A percentile compares a stretch with the other conserved stretches of the same genome.
Evolutionary conservation across 2,329 filamentous ascomycete genomes (phyloP).

Genomic region (Coniella vitis): DNA sequence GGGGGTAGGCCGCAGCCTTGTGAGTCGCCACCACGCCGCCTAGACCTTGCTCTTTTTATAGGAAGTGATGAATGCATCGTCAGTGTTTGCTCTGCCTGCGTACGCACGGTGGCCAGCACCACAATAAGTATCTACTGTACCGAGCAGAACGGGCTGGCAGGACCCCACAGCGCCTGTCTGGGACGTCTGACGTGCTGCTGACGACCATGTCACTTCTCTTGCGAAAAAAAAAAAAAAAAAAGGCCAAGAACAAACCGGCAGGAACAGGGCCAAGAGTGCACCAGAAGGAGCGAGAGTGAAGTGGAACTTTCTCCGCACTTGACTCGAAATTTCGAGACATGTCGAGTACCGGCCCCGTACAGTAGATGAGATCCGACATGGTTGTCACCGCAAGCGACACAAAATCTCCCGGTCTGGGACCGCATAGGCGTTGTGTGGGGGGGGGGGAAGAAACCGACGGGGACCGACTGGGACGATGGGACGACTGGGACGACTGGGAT

Average conservation of each 20-base stretch:
- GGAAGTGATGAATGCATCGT: background rate
- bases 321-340: conserved; percentile 7
- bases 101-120: too few species aligned
- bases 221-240: too few species aligned
- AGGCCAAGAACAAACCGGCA: background rate
- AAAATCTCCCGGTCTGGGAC: background rate
- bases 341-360: conserved; percentile 1
- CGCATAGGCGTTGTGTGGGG: too few species aligned
- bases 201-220: too few species aligned
- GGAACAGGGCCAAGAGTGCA: background rate
- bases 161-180: background rate
- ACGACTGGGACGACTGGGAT: too few species aligned
- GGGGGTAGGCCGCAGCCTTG: background rate
- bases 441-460: too few species aligned
- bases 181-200: background rate
- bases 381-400: background rate
- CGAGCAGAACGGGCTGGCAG: background rate
- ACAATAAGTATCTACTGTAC: background rate
- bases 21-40: conserved; percentile 1
- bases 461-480: too few species aligned
- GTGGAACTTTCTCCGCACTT: background rate
- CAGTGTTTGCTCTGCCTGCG: too few species aligned
- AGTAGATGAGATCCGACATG: background rate
- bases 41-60: background rate
- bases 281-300: background rate